These are phyloP conservation scores for Coemansia sp. DNA, from an alignment of 192 early-diverging fungal genomes.

Conservation along the genomic window DNA sequence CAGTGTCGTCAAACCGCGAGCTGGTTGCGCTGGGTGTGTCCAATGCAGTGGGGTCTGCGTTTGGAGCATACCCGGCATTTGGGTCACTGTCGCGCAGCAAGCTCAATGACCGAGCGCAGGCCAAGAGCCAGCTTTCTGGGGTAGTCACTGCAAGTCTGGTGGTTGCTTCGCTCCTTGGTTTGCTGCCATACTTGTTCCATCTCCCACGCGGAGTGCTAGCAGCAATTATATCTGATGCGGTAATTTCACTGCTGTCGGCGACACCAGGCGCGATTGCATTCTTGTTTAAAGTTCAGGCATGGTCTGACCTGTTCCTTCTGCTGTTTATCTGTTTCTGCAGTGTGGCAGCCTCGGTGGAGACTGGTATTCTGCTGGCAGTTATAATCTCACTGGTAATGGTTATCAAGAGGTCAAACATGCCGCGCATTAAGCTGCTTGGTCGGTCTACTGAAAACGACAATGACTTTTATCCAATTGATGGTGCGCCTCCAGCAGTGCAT, in stretches of 20 bases:
- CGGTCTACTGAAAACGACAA: slow-evolving; percentile 56
- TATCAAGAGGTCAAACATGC: slow-evolving; percentile 69
- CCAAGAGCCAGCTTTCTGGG: slow-evolving; percentile 84
- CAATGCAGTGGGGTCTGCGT: slow-evolving; percentile 81
- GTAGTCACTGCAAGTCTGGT: slow-evolving; percentile 78
- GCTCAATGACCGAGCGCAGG: slow-evolving; percentile 92
- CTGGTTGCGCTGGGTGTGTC: slow-evolving; percentile 92
- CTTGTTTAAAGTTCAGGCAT: slow-evolving; percentile 73
- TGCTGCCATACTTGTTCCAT: slow-evolving; percentile 82
- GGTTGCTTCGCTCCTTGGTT: slow-evolving; percentile 72
- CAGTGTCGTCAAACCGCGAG: slow-evolving; percentile 93
- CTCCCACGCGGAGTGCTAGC: slow-evolving; percentile 80
- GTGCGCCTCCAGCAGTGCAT: background rate
- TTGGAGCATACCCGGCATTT: slow-evolving; percentile 78
- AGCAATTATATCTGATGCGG: slow-evolving; percentile 82
- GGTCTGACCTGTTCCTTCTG: slow-evolving; percentile 81
- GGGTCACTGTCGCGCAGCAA: slow-evolving; percentile 90
- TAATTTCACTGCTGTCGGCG: slow-evolving; percentile 72
- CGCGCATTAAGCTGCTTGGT: slow-evolving; percentile 76
- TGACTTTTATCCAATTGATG: slow-evolving; percentile 65
- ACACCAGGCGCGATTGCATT: slow-evolving; percentile 76
- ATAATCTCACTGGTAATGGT: slow-evolving; percentile 85
- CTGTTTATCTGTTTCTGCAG: slow-evolving; percentile 88
- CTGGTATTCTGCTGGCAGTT: slow-evolving; percentile 90
- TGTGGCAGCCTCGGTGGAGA: slow-evolving; percentile 86